Evolutionary conservation across 495 filamentous ascomycete species (phyloP).

Genomic region (Peziza echinospora): DNA sequence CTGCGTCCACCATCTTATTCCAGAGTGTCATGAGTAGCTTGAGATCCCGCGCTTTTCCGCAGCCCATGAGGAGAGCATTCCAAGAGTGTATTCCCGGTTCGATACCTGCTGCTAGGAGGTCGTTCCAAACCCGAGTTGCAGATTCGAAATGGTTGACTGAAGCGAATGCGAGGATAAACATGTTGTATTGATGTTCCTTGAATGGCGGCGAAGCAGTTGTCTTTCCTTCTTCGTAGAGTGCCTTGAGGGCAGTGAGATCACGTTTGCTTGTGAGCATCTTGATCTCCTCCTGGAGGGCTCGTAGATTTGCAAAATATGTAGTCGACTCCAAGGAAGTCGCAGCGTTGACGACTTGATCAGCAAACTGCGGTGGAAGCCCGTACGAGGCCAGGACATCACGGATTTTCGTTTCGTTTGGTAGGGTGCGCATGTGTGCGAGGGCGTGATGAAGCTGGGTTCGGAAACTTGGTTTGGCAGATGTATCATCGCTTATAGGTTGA

Average conservation of each 20-base stretch:
- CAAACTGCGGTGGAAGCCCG: neutral
- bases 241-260: neutral
- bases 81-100: slow-evolving; percentile 8
- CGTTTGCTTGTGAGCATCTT: slow-evolving; percentile 2
- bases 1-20: slow-evolving; percentile 8
- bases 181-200: slow-evolving; percentile 4
- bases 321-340: neutral
- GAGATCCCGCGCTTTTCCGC: slow-evolving; percentile 3
- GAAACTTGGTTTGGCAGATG: neutral
- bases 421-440: neutral
- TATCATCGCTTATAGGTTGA: neutral
- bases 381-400: neutral
- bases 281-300: slow-evolving; percentile 3
- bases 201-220: neutral
- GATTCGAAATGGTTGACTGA: neutral
- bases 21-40: slow-evolving; percentile 8
- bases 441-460: neutral
- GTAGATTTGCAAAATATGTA: slow-evolving; percentile 1
- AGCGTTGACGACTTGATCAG: neutral
- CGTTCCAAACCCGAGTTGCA: slow-evolving; percentile 10
- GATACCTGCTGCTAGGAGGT: slow-evolving; percentile 11
- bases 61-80: slow-evolving; percentile 11
- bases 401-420: neutral
- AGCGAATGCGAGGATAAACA: slow-evolving; percentile 12
- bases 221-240: slow-evolving; percentile 3